Evolutionary conservation across 139 green algal species (phyloP).

Genomic region (Parachlorella kessleri): DNA sequence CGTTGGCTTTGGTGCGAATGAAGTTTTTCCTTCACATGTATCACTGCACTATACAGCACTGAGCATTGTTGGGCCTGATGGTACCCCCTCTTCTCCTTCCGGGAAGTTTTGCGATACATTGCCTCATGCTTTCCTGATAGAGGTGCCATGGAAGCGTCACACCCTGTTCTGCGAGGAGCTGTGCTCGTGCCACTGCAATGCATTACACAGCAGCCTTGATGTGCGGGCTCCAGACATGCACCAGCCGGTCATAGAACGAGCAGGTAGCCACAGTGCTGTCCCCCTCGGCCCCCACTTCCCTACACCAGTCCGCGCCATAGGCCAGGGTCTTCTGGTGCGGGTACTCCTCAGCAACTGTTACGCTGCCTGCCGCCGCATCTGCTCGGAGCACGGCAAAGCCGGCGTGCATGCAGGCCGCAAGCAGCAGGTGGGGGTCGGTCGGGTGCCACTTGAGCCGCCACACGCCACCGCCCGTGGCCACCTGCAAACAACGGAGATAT

Average conservation of each 20-base stretch:
- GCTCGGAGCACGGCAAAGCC: slow-evolving; percentile 61
- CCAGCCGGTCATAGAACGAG: slow-evolving; percentile 55
- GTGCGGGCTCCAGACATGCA: slow-evolving; percentile 53
- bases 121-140: too few species aligned
- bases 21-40: too few species aligned
- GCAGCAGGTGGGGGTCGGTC: slow-evolving; percentile 45
- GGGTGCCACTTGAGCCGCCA: slow-evolving; percentile 86
- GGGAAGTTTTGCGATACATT: too few species aligned
- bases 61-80: too few species aligned
- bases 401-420: slow-evolving; percentile 87
- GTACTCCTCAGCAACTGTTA: slow-evolving; percentile 31
- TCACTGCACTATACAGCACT: too few species aligned
- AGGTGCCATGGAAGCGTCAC: too few species aligned
- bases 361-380: not conserved
- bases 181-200: too few species aligned
- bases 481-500: too few species aligned
- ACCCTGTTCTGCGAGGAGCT: too few species aligned
- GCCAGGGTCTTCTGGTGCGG: slow-evolving; percentile 41
- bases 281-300: not conserved
- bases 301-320: slow-evolving; percentile 55
- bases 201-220: too few species aligned
- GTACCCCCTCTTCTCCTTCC: too few species aligned
- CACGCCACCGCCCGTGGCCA: slow-evolving; percentile 74
- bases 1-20: too few species aligned
- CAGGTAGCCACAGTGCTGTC: slow-evolving; percentile 29